Percentiles rank a stretch among this genome's conserved stretches.
phyloP scores from a whole-genome alignment of 1,139 yeast species.

The Spencermartinsiella ligniputridi region DNA sequence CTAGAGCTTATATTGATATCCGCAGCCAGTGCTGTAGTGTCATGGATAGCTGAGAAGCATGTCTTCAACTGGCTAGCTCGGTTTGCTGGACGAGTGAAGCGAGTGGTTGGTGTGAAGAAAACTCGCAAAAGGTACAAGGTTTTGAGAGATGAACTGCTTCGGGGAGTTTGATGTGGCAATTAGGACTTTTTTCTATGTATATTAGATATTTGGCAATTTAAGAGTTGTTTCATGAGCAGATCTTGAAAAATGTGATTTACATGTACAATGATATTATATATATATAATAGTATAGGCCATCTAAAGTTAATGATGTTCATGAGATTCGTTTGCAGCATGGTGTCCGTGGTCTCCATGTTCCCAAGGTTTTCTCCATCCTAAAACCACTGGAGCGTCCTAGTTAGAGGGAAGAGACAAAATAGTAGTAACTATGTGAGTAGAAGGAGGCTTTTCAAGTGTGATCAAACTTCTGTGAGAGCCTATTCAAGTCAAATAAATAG shows the following conservation, averaged over 20 bases:
- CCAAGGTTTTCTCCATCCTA: slow-evolving; percentile 42
- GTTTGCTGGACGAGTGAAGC: slow-evolving; percentile 27
- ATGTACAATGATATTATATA: no score
- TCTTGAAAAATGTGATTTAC: no score
- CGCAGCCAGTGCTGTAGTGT: slow-evolving; percentile 45
- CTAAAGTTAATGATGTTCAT: slow-evolving; percentile 9
- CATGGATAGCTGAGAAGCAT: slow-evolving; percentile 44
- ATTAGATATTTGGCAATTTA: no score
- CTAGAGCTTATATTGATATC: slow-evolving; percentile 45
- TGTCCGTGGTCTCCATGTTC: slow-evolving; percentile 32
- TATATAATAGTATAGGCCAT: no score
- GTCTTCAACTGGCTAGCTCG: slow-evolving; percentile 34
- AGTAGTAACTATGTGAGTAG: no score
- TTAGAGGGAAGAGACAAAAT: no score
- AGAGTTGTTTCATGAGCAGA: no score
- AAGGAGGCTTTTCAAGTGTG: no score
- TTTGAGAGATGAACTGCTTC: slow-evolving; percentile 19
- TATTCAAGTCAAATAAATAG: no score
- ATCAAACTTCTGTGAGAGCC: no score
- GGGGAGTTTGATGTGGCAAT: not conserved
- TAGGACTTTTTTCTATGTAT: no score
- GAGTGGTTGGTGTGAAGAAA: slow-evolving; percentile 27
- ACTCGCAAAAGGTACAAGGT: slow-evolving; percentile 35
- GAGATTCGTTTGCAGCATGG: slow-evolving; percentile 23
- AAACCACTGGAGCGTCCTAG: slow-evolving; percentile 37